phyloP scores from a whole-genome alignment of 768 basidiomycete species.

The Thelephora aurantiotincta region DNA sequence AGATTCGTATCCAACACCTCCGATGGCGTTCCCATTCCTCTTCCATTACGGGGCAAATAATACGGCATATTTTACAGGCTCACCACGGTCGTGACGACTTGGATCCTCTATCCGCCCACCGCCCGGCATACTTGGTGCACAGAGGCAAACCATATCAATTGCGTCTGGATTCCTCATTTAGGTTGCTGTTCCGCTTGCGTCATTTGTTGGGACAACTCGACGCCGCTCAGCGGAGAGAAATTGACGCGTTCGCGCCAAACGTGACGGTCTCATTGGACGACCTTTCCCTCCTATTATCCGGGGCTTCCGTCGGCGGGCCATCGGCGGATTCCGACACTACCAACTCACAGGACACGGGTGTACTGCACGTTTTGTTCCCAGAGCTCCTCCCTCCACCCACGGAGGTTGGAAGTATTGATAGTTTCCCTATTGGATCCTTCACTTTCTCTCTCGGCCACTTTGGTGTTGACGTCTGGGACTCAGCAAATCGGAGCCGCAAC shows the following conservation, averaged over 20 bases:
- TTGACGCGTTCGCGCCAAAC: slow-evolving; percentile 4
- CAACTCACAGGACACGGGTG: too few species aligned
- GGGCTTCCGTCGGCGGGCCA: slow-evolving; percentile 7
- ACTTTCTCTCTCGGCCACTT: background rate
- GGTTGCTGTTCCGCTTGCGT: slow-evolving; percentile 68
- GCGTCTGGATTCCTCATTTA: slow-evolving; percentile 59
- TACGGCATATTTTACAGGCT: slow-evolving; percentile 33
- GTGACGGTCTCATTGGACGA: slow-evolving; percentile 7
- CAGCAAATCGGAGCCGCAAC: background rate
- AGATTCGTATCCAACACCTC: slow-evolving; percentile 8
- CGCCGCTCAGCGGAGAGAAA: slow-evolving; percentile 14
- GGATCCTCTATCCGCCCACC: slow-evolving; percentile 71
- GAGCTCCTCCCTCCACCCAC: background rate
- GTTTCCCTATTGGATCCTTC: background rate
- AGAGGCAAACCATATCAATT: slow-evolving; percentile 51
- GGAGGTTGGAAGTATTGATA: background rate
- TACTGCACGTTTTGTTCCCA: too few species aligned
- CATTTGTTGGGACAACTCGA: slow-evolving; percentile 37
- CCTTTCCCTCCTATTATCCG: slow-evolving; percentile 7
- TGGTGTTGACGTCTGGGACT: background rate
- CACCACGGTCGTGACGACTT: slow-evolving; percentile 38
- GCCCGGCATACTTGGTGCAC: slow-evolving; percentile 75
- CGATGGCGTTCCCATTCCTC: slow-evolving; percentile 18
- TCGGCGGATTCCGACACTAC: slow-evolving; percentile 3
- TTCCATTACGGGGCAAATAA: slow-evolving; percentile 21